A percentile compares a stretch with the other conserved stretches of the same genome.
Evolutionary conservation across 331 rosid genomes (phyloP).

Genomic region (Acacia concinna): DNA sequence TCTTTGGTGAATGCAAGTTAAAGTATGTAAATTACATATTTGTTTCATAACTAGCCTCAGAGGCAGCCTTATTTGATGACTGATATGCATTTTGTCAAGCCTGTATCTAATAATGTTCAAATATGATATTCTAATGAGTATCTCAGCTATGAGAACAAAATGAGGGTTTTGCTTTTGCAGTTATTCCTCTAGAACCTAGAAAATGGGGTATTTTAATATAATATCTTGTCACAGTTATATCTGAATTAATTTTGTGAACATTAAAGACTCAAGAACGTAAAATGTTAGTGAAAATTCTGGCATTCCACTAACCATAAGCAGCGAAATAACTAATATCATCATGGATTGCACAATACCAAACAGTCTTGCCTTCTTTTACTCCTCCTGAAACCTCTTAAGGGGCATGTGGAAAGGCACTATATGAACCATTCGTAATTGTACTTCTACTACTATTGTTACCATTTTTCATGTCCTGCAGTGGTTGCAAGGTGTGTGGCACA

Average conservation of each 20-base stretch:
- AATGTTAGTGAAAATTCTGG: not conserved
- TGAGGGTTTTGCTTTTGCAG: not conserved
- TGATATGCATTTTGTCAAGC: slow-evolving; percentile 5
- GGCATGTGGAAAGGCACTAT: not conserved
- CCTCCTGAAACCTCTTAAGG: not conserved
- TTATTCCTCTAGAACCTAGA: not conserved
- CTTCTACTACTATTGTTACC: no score
- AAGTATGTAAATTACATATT: not conserved
- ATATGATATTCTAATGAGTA: not conserved
- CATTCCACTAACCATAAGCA: not conserved
- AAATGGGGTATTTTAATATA: not conserved
- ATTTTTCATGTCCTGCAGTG: no score
- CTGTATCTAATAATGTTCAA: slow-evolving; percentile 8
- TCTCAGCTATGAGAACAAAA: not conserved
- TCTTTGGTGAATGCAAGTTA: slow-evolving; percentile 10
- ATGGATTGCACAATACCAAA: not conserved
- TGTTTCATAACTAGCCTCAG: not conserved
- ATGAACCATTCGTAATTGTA: not conserved
- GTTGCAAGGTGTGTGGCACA: no score
- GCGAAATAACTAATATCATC: not conserved
- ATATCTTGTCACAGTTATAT: not conserved
- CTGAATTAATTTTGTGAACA: slow-evolving; percentile 13
- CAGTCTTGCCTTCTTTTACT: not conserved
- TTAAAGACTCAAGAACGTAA: not conserved
- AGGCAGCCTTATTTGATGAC: slow-evolving; percentile 11